Conservation (phyloP, 1,284 basidiomycete species). For the Puccinia triticina region DNA sequence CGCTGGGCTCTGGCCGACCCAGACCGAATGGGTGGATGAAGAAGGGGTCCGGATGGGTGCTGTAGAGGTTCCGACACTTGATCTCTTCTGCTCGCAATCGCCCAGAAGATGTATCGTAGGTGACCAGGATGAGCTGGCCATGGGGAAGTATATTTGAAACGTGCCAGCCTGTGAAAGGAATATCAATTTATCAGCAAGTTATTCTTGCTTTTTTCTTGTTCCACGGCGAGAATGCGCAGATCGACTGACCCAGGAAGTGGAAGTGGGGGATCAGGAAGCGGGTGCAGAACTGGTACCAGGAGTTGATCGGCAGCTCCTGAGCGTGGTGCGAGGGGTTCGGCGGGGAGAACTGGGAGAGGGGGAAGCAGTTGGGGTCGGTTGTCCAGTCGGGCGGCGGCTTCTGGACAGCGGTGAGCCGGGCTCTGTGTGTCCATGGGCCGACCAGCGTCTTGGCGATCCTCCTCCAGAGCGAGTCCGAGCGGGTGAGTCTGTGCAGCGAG, state of each 20-base stretch:
- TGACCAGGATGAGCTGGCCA: constrained; percentile 35
- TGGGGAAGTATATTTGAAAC: constrained; percentile 12
- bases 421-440: neutral
- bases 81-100: constrained; percentile 31
- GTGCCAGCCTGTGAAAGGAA: constrained; percentile 27
- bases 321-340: neutral
- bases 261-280: constrained; percentile 21
- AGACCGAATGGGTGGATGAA: constrained; percentile 5
- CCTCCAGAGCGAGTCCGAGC: constrained; percentile 28
- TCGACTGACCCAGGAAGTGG: constrained; percentile 27
- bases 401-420: neutral
- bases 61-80: constrained; percentile 26
- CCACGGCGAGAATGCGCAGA: neutral
- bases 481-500: neutral
- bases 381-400: neutral
- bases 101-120: constrained; percentile 26
- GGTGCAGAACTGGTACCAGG: constrained; percentile 33
- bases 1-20: neutral
- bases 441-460: constrained; percentile 3
- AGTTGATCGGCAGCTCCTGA: neutral
- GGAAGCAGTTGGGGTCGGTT: neutral
- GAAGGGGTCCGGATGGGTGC: neutral
- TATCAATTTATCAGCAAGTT: neutral
- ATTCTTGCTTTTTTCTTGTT: neutral
- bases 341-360: constrained; percentile 8